Evolutionary conservation across 1,284 basidiomycete genomes (phyloP).

Genomic region (Sutorius eximius): DNA sequence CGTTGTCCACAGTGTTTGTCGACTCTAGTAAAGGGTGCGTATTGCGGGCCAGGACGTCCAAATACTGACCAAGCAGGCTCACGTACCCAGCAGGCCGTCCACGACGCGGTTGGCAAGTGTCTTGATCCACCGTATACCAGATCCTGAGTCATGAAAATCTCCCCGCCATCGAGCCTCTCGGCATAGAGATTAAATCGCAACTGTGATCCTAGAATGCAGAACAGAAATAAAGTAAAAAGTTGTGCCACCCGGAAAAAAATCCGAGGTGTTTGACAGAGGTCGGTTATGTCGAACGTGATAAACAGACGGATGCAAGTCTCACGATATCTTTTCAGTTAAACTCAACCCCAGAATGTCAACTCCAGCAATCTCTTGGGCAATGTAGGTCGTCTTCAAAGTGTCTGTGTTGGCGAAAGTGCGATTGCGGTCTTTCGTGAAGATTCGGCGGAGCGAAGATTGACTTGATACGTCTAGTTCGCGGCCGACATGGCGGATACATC

Average conservation of each 20-base stretch:
- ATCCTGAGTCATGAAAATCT: background rate
- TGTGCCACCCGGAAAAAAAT: constrained; percentile 10
- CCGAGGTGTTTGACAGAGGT: constrained; percentile 22
- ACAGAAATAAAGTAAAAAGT: background rate
- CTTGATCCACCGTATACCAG: background rate
- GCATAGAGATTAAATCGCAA: background rate
- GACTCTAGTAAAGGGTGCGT: background rate
- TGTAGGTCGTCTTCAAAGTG: background rate
- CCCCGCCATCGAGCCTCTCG: background rate
- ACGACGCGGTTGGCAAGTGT: background rate
- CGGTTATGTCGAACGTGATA: constrained; percentile 11
- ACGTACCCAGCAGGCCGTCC: constrained; percentile 5
- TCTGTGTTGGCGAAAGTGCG: background rate
- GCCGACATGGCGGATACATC: background rate
- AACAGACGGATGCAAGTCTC: constrained; percentile 15
- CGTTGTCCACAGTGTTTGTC: constrained; percentile 4
- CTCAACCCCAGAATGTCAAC: background rate
- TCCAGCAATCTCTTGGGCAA: background rate
- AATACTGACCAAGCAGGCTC: background rate
- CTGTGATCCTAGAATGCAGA: background rate
- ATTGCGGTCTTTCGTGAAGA: background rate
- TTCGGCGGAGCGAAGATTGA: background rate
- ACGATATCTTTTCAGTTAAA: constrained; percentile 12
- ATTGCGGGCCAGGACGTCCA: background rate
- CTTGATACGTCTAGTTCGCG: background rate